These are phyloP conservation scores for Aspergillus sparsus DNA, from an alignment of 495 filamentous ascomycete genomes.

Conservation along the genomic window DNA sequence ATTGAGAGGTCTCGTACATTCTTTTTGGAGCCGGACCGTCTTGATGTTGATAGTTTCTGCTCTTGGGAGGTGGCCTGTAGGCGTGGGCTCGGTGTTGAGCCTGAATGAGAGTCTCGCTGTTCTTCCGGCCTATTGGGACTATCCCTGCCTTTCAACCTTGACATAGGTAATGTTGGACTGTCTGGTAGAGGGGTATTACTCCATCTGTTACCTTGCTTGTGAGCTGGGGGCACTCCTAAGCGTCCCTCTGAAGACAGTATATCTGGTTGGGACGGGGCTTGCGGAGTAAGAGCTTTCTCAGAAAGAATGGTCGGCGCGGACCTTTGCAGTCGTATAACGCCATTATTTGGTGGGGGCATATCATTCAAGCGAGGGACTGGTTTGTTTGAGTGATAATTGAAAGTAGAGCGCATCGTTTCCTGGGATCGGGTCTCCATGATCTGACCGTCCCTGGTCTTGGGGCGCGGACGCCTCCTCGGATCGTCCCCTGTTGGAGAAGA, in stretches of 20 bases:
- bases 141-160: slow-evolving; percentile 16
- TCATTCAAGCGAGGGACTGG: slow-evolving; percentile 9
- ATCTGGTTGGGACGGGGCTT: slow-evolving; percentile 13
- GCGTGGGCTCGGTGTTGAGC: slow-evolving; percentile 3
- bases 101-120: slow-evolving; percentile 22
- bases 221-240: slow-evolving; percentile 40
- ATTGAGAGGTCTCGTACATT: slow-evolving; percentile 49
- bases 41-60: slow-evolving; percentile 7
- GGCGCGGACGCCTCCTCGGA: slow-evolving; percentile 7
- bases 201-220: slow-evolving; percentile 41
- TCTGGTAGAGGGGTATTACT: slow-evolving; percentile 44
- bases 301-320: slow-evolving; percentile 38
- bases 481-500: background rate
- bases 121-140: slow-evolving; percentile 11
- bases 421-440: slow-evolving; percentile 13
- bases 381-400: slow-evolving; percentile 15
- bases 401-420: slow-evolving; percentile 12
- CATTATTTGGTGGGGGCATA: background rate
- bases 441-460: slow-evolving; percentile 10
- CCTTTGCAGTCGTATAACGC: slow-evolving; percentile 29
- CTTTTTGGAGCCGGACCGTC: slow-evolving; percentile 32
- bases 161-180: slow-evolving; percentile 42
- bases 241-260: slow-evolving; percentile 23
- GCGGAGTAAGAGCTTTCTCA: slow-evolving; percentile 20
- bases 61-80: background rate